Base-by-base conservation (phyloP, 2,329 filamentous ascomycete genomes). In the Neodidymelliopsis sp. region DNA sequence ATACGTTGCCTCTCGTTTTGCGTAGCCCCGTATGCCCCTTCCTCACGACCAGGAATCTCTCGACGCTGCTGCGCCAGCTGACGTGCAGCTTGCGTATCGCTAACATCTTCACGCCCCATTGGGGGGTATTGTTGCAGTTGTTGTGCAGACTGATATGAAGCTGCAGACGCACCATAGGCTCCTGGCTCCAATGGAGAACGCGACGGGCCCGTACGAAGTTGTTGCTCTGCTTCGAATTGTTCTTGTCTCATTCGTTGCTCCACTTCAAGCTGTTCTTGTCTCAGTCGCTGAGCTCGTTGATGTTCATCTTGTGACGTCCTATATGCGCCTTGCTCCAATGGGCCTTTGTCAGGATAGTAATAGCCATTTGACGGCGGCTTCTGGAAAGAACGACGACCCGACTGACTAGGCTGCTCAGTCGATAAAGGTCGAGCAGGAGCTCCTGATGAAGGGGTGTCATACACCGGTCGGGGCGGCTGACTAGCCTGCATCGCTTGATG, bases 291-390 rank as follows among this genome's bases (percentile, higher is more conserved):
- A 37, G 35, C 48, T 15, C 53, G 44, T 45, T 57, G 53, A 18
- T 48, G 58, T 36, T 53, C 39, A 13, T 49, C 49, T 43, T 57
- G 39, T 23, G 57, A 57, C 5, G 53, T 45, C n/a, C 37, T 33
- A 31, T 62, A 59, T 12, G 57, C 59, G 18, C 56, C 59, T 22
- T 47, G 49, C 23, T 60, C 52, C 25, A 36, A 28, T 31, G 39
- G 44, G 19, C 44, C 45, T 18, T 44, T 47, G 24, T 60, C 54
- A 9, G 64, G 62, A 34, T 64, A 57, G 37, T 64, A 67, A 35
- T 66, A 66, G n/a, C 61, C 63, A 29, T 49, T 61, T 7, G 53
- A 39, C 30, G 59, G 57, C 31, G 53, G 50, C 11, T 44, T 50
- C 27, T 43, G 53, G 25, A 40, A 37, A 33, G 19, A 30, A 42